Evolutionary conservation across 1,139 yeast genomes (phyloP).

Genomic region (Blastobotrys ciferrii): DNA sequence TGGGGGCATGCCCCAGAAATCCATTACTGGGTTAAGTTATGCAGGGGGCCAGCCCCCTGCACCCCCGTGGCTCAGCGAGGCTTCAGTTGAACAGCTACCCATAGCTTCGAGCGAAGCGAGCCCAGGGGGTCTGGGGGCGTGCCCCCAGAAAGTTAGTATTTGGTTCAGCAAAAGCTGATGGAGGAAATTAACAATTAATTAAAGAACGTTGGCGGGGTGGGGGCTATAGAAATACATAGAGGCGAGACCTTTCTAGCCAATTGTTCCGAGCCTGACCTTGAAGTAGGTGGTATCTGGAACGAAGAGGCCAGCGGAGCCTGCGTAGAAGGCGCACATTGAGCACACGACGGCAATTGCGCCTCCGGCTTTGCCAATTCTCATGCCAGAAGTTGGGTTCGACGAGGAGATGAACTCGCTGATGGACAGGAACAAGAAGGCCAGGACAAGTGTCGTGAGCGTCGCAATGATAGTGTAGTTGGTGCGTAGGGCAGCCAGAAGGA

Average conservation of each 20-base stretch:
- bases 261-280: slow-evolving; percentile 8
- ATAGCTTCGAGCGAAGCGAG: no score
- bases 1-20: no score
- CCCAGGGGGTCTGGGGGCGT: no score
- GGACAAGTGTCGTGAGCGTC: slow-evolving; percentile 59
- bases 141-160: no score
- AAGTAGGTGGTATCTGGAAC: slow-evolving; percentile 12
- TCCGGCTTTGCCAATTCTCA: slow-evolving; percentile 55
- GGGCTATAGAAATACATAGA: neutral
- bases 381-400: slow-evolving; percentile 53
- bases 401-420: slow-evolving; percentile 49
- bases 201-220: neutral
- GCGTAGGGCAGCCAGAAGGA: slow-evolving; percentile 65
- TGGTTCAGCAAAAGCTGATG: no score
- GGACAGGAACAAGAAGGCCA: slow-evolving; percentile 68
- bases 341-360: slow-evolving; percentile 73
- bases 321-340: slow-evolving; percentile 58
- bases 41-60: no score
- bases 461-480: slow-evolving; percentile 76
- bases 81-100: no score
- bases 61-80: no score
- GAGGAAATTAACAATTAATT: slow-evolving; percentile 4
- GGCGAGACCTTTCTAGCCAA: neutral
- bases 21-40: no score
- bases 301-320: slow-evolving; percentile 14